These are phyloP conservation scores for Penicillium paradoxum DNA, from an alignment of 495 filamentous ascomycete species.

Conservation along the genomic window DNA sequence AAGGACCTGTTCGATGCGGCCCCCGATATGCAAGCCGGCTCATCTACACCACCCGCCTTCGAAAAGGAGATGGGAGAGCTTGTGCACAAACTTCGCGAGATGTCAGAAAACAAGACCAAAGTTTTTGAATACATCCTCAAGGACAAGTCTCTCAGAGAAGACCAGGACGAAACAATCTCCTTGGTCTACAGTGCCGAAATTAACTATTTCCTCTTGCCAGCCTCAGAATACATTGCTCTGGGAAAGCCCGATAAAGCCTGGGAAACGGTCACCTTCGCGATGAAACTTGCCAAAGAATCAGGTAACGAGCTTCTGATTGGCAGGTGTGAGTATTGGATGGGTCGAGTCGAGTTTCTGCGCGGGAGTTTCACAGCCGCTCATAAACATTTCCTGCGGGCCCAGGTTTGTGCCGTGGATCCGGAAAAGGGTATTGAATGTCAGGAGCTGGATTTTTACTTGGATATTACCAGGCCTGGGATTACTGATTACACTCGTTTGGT, in stretches of 20 bases:
- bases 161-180: background rate
- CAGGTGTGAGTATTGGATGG: conserved; percentile 19
- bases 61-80: background rate
- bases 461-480: background rate
- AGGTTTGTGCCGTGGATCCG: background rate
- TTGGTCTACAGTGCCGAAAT: background rate
- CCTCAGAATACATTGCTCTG: background rate
- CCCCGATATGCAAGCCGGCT: background rate
- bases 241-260: background rate
- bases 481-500: background rate
- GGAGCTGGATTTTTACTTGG: background rate
- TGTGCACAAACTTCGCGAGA: background rate
- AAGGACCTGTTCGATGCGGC: background rate
- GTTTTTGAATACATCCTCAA: background rate
- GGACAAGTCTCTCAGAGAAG: background rate
- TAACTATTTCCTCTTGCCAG: background rate
- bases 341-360: conserved; percentile 11
- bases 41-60: background rate
- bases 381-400: conserved; percentile 5
- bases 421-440: background rate
- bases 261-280: background rate
- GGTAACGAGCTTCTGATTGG: background rate
- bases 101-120: background rate
- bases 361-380: conserved; percentile 6
- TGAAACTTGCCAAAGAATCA: background rate